A percentile compares a stretch with the other conserved stretches of the same genome.
These are phyloP conservation scores for Chlorella sp. DNA, from an alignment of 139 green algal species.

Conservation along the genomic window DNA sequence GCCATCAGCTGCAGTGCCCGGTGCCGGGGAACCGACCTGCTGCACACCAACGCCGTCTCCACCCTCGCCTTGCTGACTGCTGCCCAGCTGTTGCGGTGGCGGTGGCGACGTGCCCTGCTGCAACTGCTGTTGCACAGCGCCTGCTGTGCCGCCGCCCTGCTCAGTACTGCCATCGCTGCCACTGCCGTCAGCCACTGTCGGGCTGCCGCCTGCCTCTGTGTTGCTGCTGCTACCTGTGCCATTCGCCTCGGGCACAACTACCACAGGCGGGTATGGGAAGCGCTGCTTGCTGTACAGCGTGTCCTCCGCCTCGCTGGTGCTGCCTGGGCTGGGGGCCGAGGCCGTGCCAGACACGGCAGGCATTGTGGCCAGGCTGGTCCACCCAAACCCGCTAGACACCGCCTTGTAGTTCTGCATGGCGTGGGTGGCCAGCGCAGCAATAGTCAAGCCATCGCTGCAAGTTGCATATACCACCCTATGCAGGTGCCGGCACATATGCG, in stretches of 20 bases:
- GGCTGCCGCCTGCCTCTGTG: background rate
- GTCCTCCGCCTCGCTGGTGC: background rate
- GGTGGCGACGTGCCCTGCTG: background rate
- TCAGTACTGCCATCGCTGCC: no score
- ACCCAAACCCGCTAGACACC: background rate
- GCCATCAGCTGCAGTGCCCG: no score
- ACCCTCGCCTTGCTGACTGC: no score
- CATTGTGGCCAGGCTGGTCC: constrained; percentile 15
- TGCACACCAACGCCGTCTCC: background rate
- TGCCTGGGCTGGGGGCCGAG: background rate
- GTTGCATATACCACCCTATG: no score
- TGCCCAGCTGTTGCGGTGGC: no score
- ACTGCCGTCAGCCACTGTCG: background rate
- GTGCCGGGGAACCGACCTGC: background rate
- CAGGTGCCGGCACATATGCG: no score
- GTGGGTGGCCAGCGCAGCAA: background rate
- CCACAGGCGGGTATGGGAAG: constrained; percentile 21
- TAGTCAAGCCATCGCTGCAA: background rate
- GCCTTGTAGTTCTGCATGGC: constrained; percentile 5
- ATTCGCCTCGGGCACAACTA: background rate
- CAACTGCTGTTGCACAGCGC: no score
- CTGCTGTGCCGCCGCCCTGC: no score
- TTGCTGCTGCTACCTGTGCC: background rate
- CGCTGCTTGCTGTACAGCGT: constrained; percentile 34
- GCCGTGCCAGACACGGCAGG: background rate